phyloP scores from a whole-genome alignment of 495 filamentous ascomycete genomes.

The Neurospora tetrasperma region DNA sequence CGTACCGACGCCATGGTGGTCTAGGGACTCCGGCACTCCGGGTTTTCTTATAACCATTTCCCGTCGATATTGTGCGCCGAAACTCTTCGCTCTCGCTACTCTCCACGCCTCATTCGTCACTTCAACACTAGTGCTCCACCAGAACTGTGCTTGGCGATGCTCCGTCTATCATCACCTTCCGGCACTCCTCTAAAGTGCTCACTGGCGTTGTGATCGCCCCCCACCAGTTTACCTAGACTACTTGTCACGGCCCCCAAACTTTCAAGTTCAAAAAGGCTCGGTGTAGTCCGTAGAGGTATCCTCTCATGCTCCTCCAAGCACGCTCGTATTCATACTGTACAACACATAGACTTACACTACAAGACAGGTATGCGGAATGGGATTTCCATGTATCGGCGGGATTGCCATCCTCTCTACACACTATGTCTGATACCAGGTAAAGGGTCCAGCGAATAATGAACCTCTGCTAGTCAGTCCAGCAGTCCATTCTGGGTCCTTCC shows the following conservation, averaged over 20 bases:
- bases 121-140: neutral
- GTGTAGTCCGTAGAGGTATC: neutral
- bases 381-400: neutral
- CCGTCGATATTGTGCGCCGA: neutral
- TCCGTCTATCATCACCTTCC: neutral
- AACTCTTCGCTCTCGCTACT: slow-evolving; percentile 10
- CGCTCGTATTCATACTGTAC: neutral
- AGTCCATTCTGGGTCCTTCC: neutral
- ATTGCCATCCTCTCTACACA: neutral
- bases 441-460: neutral
- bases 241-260: neutral
- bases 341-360: neutral
- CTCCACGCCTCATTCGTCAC: neutral
- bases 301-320: neutral
- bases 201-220: neutral
- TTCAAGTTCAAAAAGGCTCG: neutral
- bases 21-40: neutral
- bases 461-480: neutral
- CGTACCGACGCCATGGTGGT: neutral
- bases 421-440: neutral
- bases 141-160: neutral
- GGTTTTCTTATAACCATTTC: neutral
- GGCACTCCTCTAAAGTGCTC: neutral
- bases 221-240: neutral
- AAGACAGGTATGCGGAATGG: neutral